phyloP scores from a whole-genome alignment of 2,329 filamentous ascomycete genomes.

The Didymella segeticola region DNA sequence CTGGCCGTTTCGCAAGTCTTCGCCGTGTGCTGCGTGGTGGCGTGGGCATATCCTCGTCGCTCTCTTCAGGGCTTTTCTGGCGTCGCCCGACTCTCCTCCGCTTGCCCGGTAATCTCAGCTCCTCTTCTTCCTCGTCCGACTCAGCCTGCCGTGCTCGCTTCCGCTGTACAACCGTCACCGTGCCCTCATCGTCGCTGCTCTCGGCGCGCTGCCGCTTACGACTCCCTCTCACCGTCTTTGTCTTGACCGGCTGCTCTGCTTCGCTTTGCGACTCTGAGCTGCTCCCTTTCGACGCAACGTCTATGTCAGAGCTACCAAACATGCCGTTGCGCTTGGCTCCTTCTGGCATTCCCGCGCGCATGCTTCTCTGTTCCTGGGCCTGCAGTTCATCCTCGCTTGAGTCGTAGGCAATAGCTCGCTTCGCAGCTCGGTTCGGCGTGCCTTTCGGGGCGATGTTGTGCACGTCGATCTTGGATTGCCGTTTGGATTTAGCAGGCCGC shows the following conservation, averaged over 20 bases:
- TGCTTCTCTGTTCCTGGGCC: slow-evolving; percentile 18
- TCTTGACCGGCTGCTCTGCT: slow-evolving; percentile 10
- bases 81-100: slow-evolving; percentile 11
- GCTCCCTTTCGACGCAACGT: slow-evolving; percentile 1
- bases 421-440: slow-evolving; percentile 23
- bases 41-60: slow-evolving; percentile 14
- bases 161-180: slow-evolving; percentile 20
- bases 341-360: slow-evolving; percentile 30
- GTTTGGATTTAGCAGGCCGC: slow-evolving; percentile 29
- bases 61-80: slow-evolving; percentile 6
- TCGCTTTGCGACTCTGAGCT: slow-evolving; percentile 22
- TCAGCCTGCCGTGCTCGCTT: slow-evolving; percentile 19
- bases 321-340: slow-evolving; percentile 26
- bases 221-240: background rate
- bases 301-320: slow-evolving; percentile 33
- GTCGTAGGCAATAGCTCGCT: slow-evolving; percentile 21
- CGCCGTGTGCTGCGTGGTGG: slow-evolving; percentile 17
- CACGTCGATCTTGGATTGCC: slow-evolving; percentile 29
- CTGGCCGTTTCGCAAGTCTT: slow-evolving; percentile 3
- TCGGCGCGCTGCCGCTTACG: slow-evolving; percentile 28
- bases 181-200: slow-evolving; percentile 14
- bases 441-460: slow-evolving; percentile 40
- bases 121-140: slow-evolving; percentile 9
- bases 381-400: slow-evolving; percentile 34
- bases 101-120: slow-evolving; percentile 9